Conservation (phyloP, 169 alveolate species). For the Perkinsus olseni region DNA sequence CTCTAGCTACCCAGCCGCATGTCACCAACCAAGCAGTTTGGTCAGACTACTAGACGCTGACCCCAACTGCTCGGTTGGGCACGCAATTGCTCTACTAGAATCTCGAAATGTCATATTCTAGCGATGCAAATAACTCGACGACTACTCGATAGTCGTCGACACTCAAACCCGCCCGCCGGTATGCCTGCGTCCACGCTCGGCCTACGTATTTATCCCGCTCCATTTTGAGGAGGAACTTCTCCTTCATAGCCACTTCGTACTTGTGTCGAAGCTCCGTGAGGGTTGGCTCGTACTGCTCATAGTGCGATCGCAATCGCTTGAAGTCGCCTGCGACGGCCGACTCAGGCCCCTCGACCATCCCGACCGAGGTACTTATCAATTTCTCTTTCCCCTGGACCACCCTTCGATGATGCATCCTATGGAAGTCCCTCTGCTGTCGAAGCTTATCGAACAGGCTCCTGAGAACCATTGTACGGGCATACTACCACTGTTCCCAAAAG, state of each 20-base stretch:
- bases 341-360: neutral
- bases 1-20: neutral
- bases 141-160: too few species aligned
- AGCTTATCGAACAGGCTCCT: slow-evolving; percentile 67
- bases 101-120: too few species aligned
- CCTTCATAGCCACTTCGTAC: slow-evolving; percentile 64
- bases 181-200: too few species aligned
- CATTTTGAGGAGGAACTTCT: slow-evolving; percentile 70
- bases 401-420: slow-evolving; percentile 73
- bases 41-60: neutral
- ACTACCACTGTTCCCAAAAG: neutral
- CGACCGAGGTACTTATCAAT: neutral
- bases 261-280: slow-evolving; percentile 67
- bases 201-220: slow-evolving; percentile 70
- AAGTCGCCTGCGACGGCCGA: slow-evolving; percentile 41
- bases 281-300: slow-evolving; percentile 67
- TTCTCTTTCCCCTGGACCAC: slow-evolving; percentile 23
- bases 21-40: neutral
- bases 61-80: too few species aligned
- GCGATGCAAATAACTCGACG: too few species aligned
- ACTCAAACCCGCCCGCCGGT: too few species aligned
- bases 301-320: slow-evolving; percentile 61
- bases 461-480: neutral
- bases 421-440: slow-evolving; percentile 76
- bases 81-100: too few species aligned